Conservation (phyloP, 2,329 filamentous ascomycete species). For the Colletotrichum musae region DNA sequence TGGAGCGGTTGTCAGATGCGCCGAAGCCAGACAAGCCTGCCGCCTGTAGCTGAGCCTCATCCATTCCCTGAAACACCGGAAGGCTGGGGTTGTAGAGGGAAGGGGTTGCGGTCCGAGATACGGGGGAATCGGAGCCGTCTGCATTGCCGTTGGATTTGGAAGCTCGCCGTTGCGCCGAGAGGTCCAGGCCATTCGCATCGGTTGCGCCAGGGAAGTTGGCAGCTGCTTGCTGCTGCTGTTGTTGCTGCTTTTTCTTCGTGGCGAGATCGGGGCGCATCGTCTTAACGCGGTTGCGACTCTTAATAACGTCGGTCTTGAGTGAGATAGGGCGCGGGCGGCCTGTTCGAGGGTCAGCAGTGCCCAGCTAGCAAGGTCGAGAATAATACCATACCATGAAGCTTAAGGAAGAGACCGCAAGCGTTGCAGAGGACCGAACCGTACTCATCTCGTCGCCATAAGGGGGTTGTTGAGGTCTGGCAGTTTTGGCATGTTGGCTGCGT, state of each 20-base stretch:
- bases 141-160: constrained; percentile 81
- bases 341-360: background rate
- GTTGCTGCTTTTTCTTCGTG: constrained; percentile 84
- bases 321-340: constrained; percentile 88
- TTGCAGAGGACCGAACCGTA: constrained; percentile 97
- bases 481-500: constrained; percentile 97
- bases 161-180: constrained; percentile 69
- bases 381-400: constrained; percentile 79
- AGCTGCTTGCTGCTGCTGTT: constrained; percentile 52
- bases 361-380: background rate
- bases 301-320: constrained; percentile 99
- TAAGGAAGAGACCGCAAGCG: constrained; percentile 96
- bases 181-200: constrained; percentile 74
- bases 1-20: constrained; percentile 66
- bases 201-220: constrained; percentile 56
- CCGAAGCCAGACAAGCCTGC: constrained; percentile 65
- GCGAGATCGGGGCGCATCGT: constrained; percentile 83
- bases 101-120: constrained; percentile 85
- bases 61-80: constrained; percentile 84
- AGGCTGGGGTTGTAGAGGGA: constrained; percentile 82
- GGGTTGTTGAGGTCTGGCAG: constrained; percentile 94
- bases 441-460: constrained; percentile 97
- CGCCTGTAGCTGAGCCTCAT: constrained; percentile 76
- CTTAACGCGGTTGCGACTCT: constrained; percentile 98
- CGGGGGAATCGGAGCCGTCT: constrained; percentile 82